Conservation (phyloP, 176 grass and related monocot genomes). For the Bothriochloa decipiens region DNA sequence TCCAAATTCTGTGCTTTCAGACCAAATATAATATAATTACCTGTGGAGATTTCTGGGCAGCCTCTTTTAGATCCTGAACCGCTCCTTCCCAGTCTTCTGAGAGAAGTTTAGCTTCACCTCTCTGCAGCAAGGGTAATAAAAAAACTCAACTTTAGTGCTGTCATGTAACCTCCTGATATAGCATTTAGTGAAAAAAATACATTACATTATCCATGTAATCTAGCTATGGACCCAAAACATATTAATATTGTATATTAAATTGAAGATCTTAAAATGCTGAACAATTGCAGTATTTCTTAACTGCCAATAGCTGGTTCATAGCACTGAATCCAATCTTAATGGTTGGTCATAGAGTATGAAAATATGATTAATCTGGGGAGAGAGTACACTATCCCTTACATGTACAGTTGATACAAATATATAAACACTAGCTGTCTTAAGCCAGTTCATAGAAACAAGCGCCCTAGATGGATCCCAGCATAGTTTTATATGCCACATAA, state of each 20-base stretch:
- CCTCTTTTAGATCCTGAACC: slow-evolving; percentile 85
- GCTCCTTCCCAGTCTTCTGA: slow-evolving; percentile 94
- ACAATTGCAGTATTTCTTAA: neutral
- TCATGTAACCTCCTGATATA: slow-evolving; percentile 1
- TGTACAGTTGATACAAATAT: neutral
- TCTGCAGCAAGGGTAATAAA: slow-evolving; percentile 50
- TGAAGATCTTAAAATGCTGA: neutral
- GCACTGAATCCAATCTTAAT: slow-evolving; percentile 6
- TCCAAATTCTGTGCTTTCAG: neutral
- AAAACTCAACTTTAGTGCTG: neutral
- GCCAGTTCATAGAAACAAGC: neutral
- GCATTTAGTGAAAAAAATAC: neutral
- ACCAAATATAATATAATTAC: slow-evolving; percentile 34
- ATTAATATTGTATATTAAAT: slow-evolving; percentile 5
- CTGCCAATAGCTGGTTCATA: neutral
- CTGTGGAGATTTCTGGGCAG: slow-evolving; percentile 93
- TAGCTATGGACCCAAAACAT: neutral
- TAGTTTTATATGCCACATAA: neutral
- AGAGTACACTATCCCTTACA: neutral
- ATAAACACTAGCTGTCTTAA: neutral
- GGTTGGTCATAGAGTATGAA: neutral
- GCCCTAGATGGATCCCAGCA: neutral
- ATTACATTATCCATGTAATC: neutral
- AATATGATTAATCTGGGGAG: neutral
- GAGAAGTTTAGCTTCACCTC: slow-evolving; percentile 97